Evolutionary conservation across 1,284 basidiomycete species (phyloP).

Genomic region (Sphagnurus paluster): DNA sequence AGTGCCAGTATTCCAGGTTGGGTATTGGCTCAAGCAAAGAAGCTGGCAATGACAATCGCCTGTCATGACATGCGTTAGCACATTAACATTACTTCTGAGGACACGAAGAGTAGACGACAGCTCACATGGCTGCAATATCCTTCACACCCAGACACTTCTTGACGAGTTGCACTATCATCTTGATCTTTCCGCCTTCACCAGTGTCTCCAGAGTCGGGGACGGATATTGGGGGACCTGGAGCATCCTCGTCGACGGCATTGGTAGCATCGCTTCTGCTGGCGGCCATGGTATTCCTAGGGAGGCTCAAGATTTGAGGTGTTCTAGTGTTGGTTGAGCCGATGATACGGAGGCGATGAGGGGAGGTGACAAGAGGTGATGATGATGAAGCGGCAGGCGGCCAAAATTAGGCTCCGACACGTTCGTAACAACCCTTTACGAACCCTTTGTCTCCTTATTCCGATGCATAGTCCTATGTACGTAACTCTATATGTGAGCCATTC

Average conservation of each 20-base stretch:
- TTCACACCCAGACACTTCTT: conserved; percentile 89
- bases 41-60: conserved; percentile 87
- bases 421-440: neutral
- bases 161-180: conserved; percentile 86
- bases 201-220: conserved; percentile 74
- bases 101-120: conserved; percentile 18
- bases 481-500: neutral
- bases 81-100: conserved; percentile 1
- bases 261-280: conserved; percentile 6
- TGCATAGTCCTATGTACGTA: too few relatives aligned
- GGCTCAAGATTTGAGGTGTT: neutral
- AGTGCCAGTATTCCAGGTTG: conserved; percentile 96
- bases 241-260: conserved; percentile 47
- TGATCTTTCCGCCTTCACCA: conserved; percentile 87
- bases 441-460: too few relatives aligned
- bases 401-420: conserved; percentile 16
- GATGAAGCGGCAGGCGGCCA: conserved; percentile 1
- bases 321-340: neutral
- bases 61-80: conserved; percentile 34
- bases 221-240: conserved; percentile 60
- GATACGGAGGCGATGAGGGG: conserved; percentile 7
- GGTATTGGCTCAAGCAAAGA: conserved; percentile 90
- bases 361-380: conserved; percentile 6
- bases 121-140: conserved; percentile 88
- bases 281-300: conserved; percentile 15